Evolutionary conservation across 1,284 basidiomycete genomes (phyloP), one percentile per base, ranked within the genome.

Genomic region (Ganoderma lucidum): DNA sequence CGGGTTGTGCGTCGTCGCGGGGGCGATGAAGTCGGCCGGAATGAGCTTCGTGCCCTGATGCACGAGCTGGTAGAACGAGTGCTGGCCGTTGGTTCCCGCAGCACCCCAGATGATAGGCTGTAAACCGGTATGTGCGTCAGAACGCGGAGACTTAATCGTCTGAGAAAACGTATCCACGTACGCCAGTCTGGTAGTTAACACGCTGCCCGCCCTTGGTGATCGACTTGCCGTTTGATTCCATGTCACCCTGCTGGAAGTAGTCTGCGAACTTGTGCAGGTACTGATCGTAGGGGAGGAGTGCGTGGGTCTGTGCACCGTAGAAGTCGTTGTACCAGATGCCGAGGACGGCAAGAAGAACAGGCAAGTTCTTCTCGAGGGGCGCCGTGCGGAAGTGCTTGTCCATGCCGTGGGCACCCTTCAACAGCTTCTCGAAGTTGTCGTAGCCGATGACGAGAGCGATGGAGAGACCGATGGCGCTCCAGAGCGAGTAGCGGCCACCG

Each of bases 161-260:
- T 51, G 39, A 35, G 23, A 23, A 28, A 28, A 2, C 35, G 39
- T 8, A 37, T n/a, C 19, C 23, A 86, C 92, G 64, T 83, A 95
- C 93, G 56, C 97, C 98, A 64, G 97, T 99, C 85, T 99, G 92
- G 84, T 99, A 99, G 83, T 95, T 83, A 28, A 99, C 97, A 64
- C 94, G 92, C 73, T 95, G 87, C 28, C 97, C 97, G 75, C 90
- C 87, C 85, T 99, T 99, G 77, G 97, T 98, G 74, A 98, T 88
- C 71, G 90, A 95, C 86, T 99, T 99, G 71, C 97, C 97, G 82
- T 99, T 99, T 30, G 96, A 98, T 84, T 99, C 97, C 97, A 99
- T 99, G 83, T 99, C 97, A 60, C 97, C 97, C 85, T 99, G 97
- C 83, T 99, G 97, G 94, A 99, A 99, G 87, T 99, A 99, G 83